phyloP scores from a whole-genome alignment of 108 stramenopile genomes.

The Skeletonema costatum region DNA sequence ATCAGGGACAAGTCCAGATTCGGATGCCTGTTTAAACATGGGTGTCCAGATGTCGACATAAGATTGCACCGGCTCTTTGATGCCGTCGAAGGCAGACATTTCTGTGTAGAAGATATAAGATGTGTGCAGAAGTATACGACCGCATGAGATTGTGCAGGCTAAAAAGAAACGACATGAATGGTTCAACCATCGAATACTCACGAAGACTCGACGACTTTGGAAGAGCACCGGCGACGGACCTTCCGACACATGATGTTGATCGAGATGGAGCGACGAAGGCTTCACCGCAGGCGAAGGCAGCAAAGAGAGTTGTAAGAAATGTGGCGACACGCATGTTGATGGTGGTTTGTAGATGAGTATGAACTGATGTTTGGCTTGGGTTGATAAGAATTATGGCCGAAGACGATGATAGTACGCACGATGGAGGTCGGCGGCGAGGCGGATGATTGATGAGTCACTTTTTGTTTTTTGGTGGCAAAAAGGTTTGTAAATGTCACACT shows the following conservation, averaged over 20 bases:
- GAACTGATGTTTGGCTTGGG: not conserved
- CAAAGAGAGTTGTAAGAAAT: conserved; percentile 3
- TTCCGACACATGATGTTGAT: conserved; percentile 8
- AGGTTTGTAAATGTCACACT: too few relatives aligned
- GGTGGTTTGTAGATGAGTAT: not conserved
- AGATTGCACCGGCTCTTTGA: conserved; percentile 41
- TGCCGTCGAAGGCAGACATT: conserved; percentile 41
- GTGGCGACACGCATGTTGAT: conserved; percentile 7
- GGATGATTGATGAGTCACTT: too few relatives aligned
- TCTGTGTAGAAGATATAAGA: not conserved
- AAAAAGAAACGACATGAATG: not conserved
- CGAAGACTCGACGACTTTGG: conserved; percentile 11
- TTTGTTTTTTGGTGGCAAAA: too few relatives aligned
- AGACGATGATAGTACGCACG: not conserved
- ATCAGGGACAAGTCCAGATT: conserved; percentile 45
- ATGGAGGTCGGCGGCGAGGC: not conserved
- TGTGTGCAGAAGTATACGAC: not conserved
- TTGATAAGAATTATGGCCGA: not conserved
- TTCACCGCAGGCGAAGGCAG: conserved; percentile 11
- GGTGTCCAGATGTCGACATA: conserved; percentile 53
- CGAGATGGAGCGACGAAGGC: conserved; percentile 18
- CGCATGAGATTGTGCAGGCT: not conserved
- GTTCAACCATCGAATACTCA: conserved; percentile 11
- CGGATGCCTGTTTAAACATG: conserved; percentile 40
- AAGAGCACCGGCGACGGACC: not conserved